These are phyloP conservation scores for Encephalitozoon romaleae DNA, from an alignment of 371 early-diverging fungal genomes.

Conservation along the genomic window DNA sequence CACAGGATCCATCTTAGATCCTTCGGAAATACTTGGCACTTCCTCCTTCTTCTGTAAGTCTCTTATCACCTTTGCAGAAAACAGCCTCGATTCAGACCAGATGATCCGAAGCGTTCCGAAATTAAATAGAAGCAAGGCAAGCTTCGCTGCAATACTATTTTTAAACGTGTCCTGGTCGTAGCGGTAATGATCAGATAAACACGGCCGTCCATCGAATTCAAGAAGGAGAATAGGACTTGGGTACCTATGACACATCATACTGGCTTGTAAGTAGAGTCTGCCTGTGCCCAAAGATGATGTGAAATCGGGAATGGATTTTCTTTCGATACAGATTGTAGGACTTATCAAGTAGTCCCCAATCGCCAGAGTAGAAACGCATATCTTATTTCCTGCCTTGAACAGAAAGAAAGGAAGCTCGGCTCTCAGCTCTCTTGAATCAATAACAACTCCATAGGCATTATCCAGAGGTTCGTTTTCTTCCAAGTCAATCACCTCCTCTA, in stretches of 20 bases:
- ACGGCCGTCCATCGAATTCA: conserved; percentile 76
- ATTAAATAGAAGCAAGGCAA: conserved; percentile 69
- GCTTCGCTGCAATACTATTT: conserved; percentile 61
- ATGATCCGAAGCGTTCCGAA: conserved; percentile 74
- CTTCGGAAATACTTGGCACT: neutral
- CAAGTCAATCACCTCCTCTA: conserved; percentile 10
- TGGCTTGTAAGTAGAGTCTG: conserved; percentile 76
- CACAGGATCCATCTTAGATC: conserved; percentile 17
- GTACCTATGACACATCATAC: conserved; percentile 76
- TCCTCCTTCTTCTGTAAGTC: conserved; percentile 37
- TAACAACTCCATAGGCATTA: conserved; percentile 63
- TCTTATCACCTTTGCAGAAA: conserved; percentile 39
- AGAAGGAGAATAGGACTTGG: conserved; percentile 71
- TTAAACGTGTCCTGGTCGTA: conserved; percentile 12
- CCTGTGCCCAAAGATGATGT: conserved; percentile 73
- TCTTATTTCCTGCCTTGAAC: conserved; percentile 68
- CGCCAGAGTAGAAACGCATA: conserved; percentile 73
- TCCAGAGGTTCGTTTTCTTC: neutral
- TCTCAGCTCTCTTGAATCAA: conserved; percentile 86
- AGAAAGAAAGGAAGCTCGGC: conserved; percentile 76
- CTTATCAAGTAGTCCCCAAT: conserved; percentile 87
- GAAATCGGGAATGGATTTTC: conserved; percentile 81
- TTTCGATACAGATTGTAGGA: conserved; percentile 75
- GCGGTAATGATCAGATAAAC: conserved; percentile 66
- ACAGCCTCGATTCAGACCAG: conserved; percentile 66